Percentiles rank a stretch among this genome's conserved stretches.
Conservation (phyloP, 768 basidiomycete genomes). For the Cyclocybe aegerita region DNA sequence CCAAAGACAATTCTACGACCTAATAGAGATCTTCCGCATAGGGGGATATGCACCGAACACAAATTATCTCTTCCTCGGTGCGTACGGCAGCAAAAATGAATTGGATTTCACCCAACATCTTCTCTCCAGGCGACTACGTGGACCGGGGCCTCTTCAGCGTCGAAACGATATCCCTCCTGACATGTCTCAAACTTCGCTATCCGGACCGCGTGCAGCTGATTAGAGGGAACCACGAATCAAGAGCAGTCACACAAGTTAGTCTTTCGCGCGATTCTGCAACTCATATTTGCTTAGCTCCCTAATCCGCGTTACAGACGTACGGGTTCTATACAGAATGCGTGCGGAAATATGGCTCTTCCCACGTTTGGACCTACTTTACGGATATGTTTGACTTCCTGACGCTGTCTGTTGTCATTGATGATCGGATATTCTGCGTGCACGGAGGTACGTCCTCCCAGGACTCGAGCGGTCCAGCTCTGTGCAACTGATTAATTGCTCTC, state of each 20-base stretch:
- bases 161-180: constrained; percentile 96
- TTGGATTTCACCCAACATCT: constrained; percentile 4
- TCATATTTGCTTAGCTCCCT: constrained; percentile 20
- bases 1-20: constrained; percentile 96
- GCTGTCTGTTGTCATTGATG: constrained; percentile 96
- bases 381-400: constrained; percentile 99
- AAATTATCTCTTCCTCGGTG: constrained; percentile 97
- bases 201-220: constrained; percentile 97
- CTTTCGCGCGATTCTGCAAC: constrained; percentile 16
- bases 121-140: constrained; percentile 87
- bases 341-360: constrained; percentile 92
- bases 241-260: constrained; percentile 96
- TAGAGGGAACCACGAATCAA: constrained; percentile 95
- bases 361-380: constrained; percentile 99
- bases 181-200: constrained; percentile 95
- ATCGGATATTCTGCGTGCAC: constrained; percentile 98
- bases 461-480: background rate
- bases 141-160: constrained; percentile 97
- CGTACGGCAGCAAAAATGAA: constrained; percentile 21
- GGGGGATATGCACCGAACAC: constrained; percentile 96
- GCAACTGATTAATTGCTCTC: constrained; percentile 4
- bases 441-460: constrained; percentile 60
- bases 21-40: constrained; percentile 99
- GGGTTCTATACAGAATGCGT: constrained; percentile 99
- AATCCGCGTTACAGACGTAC: constrained; percentile 69